Base-by-base conservation (phyloP, 2,329 filamentous ascomycete species). In the Trichoderma afroharzianum region DNA sequence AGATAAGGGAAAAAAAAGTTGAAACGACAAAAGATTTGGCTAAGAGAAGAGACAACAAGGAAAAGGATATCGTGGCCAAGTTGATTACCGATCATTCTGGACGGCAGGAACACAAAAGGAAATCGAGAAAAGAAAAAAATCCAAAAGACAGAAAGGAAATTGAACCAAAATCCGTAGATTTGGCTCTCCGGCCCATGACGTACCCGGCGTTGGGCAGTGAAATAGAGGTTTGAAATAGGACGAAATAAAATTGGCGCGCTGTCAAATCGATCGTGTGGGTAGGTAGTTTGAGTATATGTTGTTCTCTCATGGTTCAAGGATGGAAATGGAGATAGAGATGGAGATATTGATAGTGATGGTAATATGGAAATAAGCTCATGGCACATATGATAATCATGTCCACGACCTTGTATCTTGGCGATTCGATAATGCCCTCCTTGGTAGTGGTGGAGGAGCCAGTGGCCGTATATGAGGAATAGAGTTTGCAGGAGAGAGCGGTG, bases 361-460 rank as follows among this genome's bases (percentile, higher is more conserved):
- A n/a, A 33, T 18, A 21, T n/a, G 39, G 39, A 30, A 24, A 24
- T 12, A 15, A 30, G 50, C 32, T n/a, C 47, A 67, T 30, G 26
- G 26, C 28, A 18, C 6, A 26, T 15, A 12, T 39, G 26, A 18
- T 33, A 33, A 8, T 69, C 57, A 69, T 62, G 32, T 53, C 68
- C 68, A 70, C 11, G 59, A 47, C 15, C 68, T 59, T n/a, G 32
- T 18, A 7, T 63, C 43, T 24, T 63, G 47, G 24, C 53, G 32
- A 39, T 39, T 70, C 18, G 68, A 63, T 24, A 63, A 24, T 32
- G 68, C 30, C 47, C 68, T 63, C 50, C 68, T 63, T 18, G 68
- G 68, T n/a, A 57, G 6, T 11, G 68, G 68, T 18, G 68, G 68
- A 24, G 68, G 68, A 2, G 32, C 59, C 14, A 63, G 32, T 9